These are phyloP conservation scores for Dactylellina leptospora DNA, from an alignment of 2,329 filamentous ascomycete genomes.

Conservation along the genomic window DNA sequence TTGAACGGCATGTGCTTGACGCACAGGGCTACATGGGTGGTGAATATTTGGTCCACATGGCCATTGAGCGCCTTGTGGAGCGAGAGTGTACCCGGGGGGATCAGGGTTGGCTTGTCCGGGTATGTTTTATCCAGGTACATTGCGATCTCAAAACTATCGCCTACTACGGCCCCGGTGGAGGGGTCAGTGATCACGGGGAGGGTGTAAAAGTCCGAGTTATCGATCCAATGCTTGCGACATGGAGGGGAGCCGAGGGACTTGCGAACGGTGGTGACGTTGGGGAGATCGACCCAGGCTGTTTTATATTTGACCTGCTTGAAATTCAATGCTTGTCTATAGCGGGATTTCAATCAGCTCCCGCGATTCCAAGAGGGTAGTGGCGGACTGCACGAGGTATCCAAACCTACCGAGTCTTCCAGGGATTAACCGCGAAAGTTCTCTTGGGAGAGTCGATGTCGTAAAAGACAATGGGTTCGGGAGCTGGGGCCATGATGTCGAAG, in stretches of 20 bases:
- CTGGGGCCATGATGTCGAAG: not conserved
- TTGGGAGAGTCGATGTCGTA: constrained; percentile 64
- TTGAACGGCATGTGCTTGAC: constrained; percentile 65
- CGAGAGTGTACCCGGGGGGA: constrained; percentile 59
- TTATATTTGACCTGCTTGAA: constrained; percentile 64
- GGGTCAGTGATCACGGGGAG: constrained; percentile 68
- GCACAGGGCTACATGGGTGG: constrained; percentile 62
- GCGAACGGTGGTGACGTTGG: constrained; percentile 66
- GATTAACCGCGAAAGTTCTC: constrained; percentile 62
- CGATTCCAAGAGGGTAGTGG: not conserved
- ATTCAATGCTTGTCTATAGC: constrained; percentile 61
- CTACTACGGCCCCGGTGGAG: constrained; percentile 62
- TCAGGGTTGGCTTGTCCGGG: constrained; percentile 65
- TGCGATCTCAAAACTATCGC: constrained; percentile 74
- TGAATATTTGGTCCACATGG: constrained; percentile 68
- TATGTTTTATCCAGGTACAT: constrained; percentile 67
- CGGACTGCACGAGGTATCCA: not conserved
- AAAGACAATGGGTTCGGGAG: constrained; percentile 59
- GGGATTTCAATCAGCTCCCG: too few relatives aligned
- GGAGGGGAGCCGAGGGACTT: constrained; percentile 63
- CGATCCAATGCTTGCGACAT: constrained; percentile 65
- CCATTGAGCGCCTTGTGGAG: constrained; percentile 66
- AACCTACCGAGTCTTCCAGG: constrained; percentile 63
- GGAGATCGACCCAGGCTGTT: constrained; percentile 66
- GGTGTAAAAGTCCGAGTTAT: constrained; percentile 69